These are phyloP conservation scores for Aspergillus avenaceus DNA, from an alignment of 495 filamentous ascomycete species.

Conservation along the genomic window DNA sequence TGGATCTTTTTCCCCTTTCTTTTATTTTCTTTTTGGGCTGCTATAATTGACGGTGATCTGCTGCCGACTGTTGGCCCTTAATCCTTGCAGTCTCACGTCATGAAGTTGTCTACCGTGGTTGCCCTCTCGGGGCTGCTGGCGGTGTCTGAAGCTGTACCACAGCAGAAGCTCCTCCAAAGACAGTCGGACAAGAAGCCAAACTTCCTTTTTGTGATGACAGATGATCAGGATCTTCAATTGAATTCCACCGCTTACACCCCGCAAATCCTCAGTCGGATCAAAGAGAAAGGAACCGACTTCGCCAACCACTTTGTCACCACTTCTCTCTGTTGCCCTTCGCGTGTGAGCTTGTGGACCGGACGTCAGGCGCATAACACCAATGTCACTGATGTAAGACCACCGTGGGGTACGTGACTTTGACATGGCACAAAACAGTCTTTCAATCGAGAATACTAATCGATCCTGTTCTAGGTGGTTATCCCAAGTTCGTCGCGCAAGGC, in stretches of 20 bases:
- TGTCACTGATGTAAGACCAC: slow-evolving; percentile 64
- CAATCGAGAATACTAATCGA: not conserved
- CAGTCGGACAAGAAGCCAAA: slow-evolving; percentile 37
- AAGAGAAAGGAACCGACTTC: slow-evolving; percentile 51
- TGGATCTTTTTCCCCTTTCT: not conserved
- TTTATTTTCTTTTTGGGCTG: not conserved
- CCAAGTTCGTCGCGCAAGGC: slow-evolving; percentile 63
- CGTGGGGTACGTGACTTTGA: slow-evolving; percentile 43
- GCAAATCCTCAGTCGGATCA: slow-evolving; percentile 46
- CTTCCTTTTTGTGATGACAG: slow-evolving; percentile 61
- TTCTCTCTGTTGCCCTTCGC: slow-evolving; percentile 60
- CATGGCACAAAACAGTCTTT: not conserved
- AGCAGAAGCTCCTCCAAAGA: not conserved
- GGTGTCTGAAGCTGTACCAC: slow-evolving; percentile 4
- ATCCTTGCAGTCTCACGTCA: slow-evolving; percentile 3
- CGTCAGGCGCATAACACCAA: slow-evolving; percentile 71
- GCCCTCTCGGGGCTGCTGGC: slow-evolving; percentile 6
- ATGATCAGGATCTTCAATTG: slow-evolving; percentile 63
- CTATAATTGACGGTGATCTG: not conserved
- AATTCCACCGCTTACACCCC: slow-evolving; percentile 57
- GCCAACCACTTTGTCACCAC: slow-evolving; percentile 59
- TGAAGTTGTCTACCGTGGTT: slow-evolving; percentile 19
- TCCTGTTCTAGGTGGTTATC: slow-evolving; percentile 58
- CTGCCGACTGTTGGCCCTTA: not conserved
- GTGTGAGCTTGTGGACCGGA: slow-evolving; percentile 62